phyloP scores from a whole-genome alignment of 2,329 filamentous ascomycete genomes.

The Neofusicoccum umdonicola region DNA sequence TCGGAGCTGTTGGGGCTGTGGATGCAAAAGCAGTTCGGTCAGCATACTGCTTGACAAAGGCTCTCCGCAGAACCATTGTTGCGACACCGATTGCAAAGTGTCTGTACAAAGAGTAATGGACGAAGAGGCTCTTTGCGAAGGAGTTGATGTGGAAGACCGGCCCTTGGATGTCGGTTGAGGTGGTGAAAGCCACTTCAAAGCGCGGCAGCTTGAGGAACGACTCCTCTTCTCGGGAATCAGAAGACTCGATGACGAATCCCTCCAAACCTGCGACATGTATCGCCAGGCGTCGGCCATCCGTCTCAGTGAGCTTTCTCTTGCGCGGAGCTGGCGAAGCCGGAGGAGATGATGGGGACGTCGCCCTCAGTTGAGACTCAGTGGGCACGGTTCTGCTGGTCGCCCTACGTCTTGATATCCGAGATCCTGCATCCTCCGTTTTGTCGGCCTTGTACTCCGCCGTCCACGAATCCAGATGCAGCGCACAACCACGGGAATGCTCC shows the following conservation, averaged over 20 bases:
- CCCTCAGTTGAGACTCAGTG: conserved; percentile 62
- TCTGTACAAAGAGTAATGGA: conserved; percentile 90
- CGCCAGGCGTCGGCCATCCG: conserved; percentile 78
- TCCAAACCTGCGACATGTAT: conserved; percentile 82
- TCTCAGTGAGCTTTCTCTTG: conserved; percentile 52
- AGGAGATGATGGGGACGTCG: conserved; percentile 48
- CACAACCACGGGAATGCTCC: conserved; percentile 75
- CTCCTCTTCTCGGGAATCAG: conserved; percentile 79
- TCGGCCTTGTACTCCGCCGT: conserved; percentile 86
- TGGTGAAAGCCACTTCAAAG: conserved; percentile 83
- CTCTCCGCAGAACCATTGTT: conserved; percentile 62
- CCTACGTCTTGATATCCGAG: conserved; percentile 62
- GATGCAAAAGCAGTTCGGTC: background rate
- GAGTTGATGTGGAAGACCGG: conserved; percentile 86
- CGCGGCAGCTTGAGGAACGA: conserved; percentile 83
- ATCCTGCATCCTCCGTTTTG: conserved; percentile 63
- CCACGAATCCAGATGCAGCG: conserved; percentile 83
- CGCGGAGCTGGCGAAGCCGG: conserved; percentile 41
- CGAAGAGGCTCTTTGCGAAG: conserved; percentile 70
- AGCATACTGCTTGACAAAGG: conserved; percentile 33
- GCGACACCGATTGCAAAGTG: conserved; percentile 89
- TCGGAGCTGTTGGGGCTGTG: conserved; percentile 21
- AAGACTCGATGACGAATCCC: conserved; percentile 83
- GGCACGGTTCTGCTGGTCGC: conserved; percentile 63
- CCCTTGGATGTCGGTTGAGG: conserved; percentile 80